Evolutionary conservation across 768 basidiomycete species (phyloP), one percentile per base, ranked within the genome.

Genomic region (Boletus patriciae): DNA sequence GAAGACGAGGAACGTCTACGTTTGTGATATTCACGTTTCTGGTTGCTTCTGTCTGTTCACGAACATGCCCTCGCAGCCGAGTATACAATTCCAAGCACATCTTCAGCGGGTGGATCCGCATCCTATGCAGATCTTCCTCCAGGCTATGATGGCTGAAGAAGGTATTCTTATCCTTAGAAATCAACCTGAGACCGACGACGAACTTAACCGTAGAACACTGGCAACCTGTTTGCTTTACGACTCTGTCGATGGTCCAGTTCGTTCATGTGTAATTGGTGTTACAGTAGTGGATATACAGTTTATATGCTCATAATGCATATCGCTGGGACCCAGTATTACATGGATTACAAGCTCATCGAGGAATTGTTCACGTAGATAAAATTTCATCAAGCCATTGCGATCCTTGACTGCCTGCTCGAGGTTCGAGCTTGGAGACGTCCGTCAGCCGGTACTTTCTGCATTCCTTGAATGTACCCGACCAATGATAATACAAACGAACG

Each of bases 1-100:
- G 25, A 25, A 4, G 72, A 72, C 12, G 72, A 73, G 16, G 70
- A 72, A 23, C 47, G 65, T 54, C 31, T 72, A 44, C 71, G 70
- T 72, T 57, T 10, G 70, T 73, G 37, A 46, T 38, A 45, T 60
- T 52, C 44, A 21, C 9, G 19, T 43, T 54, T 12, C 48, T 43
- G 27, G 27, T 31, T 41, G 34, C 12, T 41, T 44, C 10, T 4
- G 18, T 41, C 50, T 46, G 15, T 16, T 58, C 34, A 60, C 47
- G 34, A 19, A 10, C 42, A n/a, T 44, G 5, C 18, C 42, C 43
- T 49, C 25, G 44, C 27, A 72, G 70, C 71, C 41, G 70, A 62
- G 43, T 72, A 72, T 53, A 67, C 70, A 37, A 70, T 65, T 29
- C 48, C 70, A 38, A 46, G 61, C 31, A 52, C 62, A 8, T 57